phyloP scores from a whole-genome alignment of 1,284 basidiomycete species.

The Ceratobasidium theobromae region DNA sequence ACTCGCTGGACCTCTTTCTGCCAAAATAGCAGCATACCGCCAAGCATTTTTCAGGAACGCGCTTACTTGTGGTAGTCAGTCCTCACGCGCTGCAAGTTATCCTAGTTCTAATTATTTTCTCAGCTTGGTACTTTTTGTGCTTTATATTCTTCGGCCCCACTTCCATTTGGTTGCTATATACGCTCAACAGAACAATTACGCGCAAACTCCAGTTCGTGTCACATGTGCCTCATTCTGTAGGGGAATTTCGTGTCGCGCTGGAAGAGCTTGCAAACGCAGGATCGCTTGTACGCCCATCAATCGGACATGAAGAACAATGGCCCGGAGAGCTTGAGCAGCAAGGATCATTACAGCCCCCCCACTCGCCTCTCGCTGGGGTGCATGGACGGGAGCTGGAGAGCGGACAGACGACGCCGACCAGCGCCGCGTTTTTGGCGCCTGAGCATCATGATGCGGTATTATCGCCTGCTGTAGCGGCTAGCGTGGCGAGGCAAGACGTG shows the following conservation, averaged over 20 bases:
- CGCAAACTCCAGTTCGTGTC: conserved; percentile 9
- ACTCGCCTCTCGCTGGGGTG: background rate
- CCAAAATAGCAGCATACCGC: background rate
- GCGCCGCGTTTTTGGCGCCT: conserved; percentile 9
- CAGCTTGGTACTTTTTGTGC: conserved; percentile 24
- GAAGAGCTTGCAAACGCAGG: too few species aligned
- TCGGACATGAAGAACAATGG: too few species aligned
- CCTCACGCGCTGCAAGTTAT: background rate
- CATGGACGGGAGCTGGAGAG: too few species aligned
- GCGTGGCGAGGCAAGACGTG: too few species aligned
- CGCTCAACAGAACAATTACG: conserved; percentile 1
- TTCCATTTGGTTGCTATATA: conserved; percentile 13
- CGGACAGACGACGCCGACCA: conserved; percentile 1
- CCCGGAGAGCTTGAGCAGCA: background rate
- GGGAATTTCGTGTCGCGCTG: conserved; percentile 4
- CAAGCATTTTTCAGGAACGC: conserved; percentile 20
- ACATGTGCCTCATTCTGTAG: conserved; percentile 8
- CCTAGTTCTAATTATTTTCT: background rate
- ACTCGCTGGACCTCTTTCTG: background rate
- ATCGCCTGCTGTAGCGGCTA: too few species aligned
- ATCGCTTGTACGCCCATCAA: too few species aligned
- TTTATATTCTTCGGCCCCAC: conserved; percentile 21
- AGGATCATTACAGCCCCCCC: background rate
- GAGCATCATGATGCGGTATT: background rate
- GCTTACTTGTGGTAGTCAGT: conserved; percentile 16